These are phyloP conservation scores for Baeospora myosura DNA, from an alignment of 1,284 basidiomycete species.

Conservation along the genomic window DNA sequence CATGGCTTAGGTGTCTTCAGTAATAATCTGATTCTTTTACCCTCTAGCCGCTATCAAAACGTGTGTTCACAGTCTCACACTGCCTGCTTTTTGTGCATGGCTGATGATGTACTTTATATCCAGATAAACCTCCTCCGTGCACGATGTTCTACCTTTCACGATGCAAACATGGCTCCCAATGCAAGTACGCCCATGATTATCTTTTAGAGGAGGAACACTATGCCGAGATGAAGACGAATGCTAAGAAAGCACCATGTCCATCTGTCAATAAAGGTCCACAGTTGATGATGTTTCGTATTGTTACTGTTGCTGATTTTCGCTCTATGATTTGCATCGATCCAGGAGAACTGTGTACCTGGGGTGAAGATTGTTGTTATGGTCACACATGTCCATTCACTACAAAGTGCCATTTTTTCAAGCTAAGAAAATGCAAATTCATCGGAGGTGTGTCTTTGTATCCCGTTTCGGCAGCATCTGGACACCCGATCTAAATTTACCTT, in stretches of 20 bases:
- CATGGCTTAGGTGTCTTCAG: not conserved
- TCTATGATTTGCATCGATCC: not conserved
- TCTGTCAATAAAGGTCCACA: conserved; percentile 24
- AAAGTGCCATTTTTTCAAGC: conserved; percentile 45
- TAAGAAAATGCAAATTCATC: conserved; percentile 50
- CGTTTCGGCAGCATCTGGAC: conserved; percentile 13
- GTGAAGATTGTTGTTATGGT: conserved; percentile 26
- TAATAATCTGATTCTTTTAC: not conserved
- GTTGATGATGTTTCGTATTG: not conserved
- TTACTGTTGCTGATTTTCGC: not conserved
- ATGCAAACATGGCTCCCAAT: conserved; percentile 18
- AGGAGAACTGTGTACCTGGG: conserved; percentile 25
- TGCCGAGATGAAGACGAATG: conserved; percentile 26
- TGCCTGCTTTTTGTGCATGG: not conserved
- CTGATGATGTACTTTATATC: conserved; percentile 12
- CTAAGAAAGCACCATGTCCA: conserved; percentile 35
- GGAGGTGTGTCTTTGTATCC: conserved; percentile 34
- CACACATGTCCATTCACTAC: conserved; percentile 27
- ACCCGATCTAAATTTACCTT: conserved; percentile 14
- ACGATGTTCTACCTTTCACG: conserved; percentile 33
- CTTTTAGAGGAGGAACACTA: conserved; percentile 26
- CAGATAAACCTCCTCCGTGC: conserved; percentile 22
- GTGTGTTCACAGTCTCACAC: not conserved
- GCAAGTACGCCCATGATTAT: conserved; percentile 32
- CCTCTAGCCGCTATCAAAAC: not conserved